Evolutionary conservation across 306 rosid genomes (phyloP), one percentile per base, ranked within the genome.

Genomic region (Sicyos baderoa): DNA sequence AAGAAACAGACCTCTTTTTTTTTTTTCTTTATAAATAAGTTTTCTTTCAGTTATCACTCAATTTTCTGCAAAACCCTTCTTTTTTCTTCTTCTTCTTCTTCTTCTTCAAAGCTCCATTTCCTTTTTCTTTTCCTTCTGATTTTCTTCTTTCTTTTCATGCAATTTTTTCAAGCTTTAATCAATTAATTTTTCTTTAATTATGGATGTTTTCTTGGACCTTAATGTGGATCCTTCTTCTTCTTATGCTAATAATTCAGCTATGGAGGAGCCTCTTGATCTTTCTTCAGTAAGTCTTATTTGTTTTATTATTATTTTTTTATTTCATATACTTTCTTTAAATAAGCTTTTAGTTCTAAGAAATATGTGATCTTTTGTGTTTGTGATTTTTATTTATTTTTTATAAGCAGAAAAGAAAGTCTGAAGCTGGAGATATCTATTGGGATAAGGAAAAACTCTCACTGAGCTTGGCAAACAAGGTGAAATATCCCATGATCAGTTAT

Each of bases 161-260:
- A 37, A 12, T 19, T 10, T 35, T n/a, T 47, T 15, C 0, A 3
- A 29, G 0, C 22, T 16, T 59, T 59, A 6, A 40, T 40, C 7
- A 4, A 48, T 48, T 48, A 13, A 48, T 48, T 48, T 1, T 0
- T 60, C 35, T 3, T 0, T 56, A 37, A 13, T 61, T 40, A 47
- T 47, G 71, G 54, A 81, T 42, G 81, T 88, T 72, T 85, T 86
- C 79, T 86, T 89, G 60, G 78, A 85, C 71, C 96, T 91, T 40
- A 85, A 82, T 44, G 14, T 78, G 23, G 35, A 55, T 72, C 83
- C 90, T 10, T 18, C 52, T 68, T 19, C 69, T 40, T 19, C 29
- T 42, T 42, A 40, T 42, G 32, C 47, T 32, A 59, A 17, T 32
- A 59, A 17, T 18, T 19, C 69, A 12, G 68, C 56, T 59, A 72